Evolutionary conservation across 208 protist species (phyloP), one percentile per base, ranked within the genome.

Genomic region (Leishmania braziliensis): DNA sequence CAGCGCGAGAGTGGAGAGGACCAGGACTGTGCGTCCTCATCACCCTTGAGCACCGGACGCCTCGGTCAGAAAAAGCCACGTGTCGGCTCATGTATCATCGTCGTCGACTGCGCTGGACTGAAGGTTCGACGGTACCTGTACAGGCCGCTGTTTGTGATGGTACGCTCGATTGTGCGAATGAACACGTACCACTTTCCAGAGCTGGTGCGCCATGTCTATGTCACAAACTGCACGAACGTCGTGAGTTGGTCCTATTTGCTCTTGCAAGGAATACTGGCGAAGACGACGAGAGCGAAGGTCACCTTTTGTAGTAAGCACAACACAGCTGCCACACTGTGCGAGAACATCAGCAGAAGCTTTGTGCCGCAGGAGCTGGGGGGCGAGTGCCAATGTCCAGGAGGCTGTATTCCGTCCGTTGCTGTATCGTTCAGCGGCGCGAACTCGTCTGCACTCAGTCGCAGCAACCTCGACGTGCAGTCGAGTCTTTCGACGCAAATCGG

Each of bases 151-250:
- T 54, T 87, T 5, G 56, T 79, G 6, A 88, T 92, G 51, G 62
- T 91, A 20, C 85, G 82, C 36, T 76, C 80, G 2, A 84, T 92
- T 23, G 51, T 94, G n/a, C 75, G 75, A 20, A 72, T 91, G 26
- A 88, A 85, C 70, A 66, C 86, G 76, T 39, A 36, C 46, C 83
- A 91, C 80, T 95, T 91, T 80, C 91, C 93, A 0, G 84, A 94
- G 75, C 66, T 88, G 54, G 46, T 96, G 53, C 91, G 94, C 66
- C 86, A 83, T 46, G 60, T 93, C 3, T 89, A 92, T 65, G 73
- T 96, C 5, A 88, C 88, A 2, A 95, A 94, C 81, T 92, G 90
- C 75, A 56, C 81, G 16, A 36, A 73, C 12, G 73, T 77, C n/a
- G 66, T 93, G 51, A 86, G 71, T 53, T 80, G 86, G 29, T 65